Evolutionary conservation across 495 filamentous ascomycete species (phyloP).

Genomic region (Trichocladium uniseriatum): DNA sequence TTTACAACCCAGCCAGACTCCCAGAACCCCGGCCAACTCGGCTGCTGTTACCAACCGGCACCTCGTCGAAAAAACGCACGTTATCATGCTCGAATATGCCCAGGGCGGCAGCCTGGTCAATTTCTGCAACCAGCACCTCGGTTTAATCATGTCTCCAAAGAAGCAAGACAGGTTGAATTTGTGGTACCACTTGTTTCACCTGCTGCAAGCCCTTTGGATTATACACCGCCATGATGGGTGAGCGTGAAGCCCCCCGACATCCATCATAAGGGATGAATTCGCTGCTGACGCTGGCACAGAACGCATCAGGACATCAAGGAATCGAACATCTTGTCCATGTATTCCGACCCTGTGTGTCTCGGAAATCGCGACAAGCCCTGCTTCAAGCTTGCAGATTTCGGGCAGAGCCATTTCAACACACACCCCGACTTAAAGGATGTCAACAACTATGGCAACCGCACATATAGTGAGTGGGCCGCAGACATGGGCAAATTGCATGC

Average conservation of each 20-base stretch:
- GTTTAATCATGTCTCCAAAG: not conserved
- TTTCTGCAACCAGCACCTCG: not conserved
- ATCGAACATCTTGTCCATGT: not conserved
- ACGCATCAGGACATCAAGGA: not conserved
- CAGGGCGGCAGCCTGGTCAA: not conserved
- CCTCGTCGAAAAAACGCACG: not conserved
- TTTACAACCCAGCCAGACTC: too few relatives aligned
- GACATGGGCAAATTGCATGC: too few relatives aligned
- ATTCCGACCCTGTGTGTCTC: not conserved
- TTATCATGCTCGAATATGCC: not conserved
- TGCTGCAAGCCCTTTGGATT: not conserved
- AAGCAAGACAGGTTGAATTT: not conserved
- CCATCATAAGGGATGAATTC: not conserved
- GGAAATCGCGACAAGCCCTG: not conserved
- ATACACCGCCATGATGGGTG: not conserved
- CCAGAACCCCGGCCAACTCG: too few relatives aligned
- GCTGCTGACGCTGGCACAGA: not conserved
- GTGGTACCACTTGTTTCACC: not conserved
- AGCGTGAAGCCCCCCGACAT: not conserved
- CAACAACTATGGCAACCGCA: not conserved
- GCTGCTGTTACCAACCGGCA: not conserved
- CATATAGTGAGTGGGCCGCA: not conserved
- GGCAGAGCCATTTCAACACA: not conserved
- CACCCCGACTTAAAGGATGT: not conserved
- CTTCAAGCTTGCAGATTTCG: slow-evolving; percentile 4